Evolutionary conservation across 1,284 basidiomycete genomes (phyloP), one percentile per base, ranked within the genome.

Genomic region (Farysia itapuensis): DNA sequence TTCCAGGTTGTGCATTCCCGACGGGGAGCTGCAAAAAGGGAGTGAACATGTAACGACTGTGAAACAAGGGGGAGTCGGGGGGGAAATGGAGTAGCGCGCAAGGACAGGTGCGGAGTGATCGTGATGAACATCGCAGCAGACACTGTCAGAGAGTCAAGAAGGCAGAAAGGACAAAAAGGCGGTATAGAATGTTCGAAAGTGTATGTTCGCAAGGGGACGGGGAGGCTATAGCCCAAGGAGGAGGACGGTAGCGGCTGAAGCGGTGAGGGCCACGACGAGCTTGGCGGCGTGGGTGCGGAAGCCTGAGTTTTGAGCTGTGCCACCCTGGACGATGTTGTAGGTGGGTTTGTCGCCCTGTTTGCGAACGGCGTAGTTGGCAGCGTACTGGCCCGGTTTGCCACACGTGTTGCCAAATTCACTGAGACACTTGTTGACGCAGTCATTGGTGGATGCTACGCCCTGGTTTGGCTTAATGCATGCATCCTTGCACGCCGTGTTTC

Each of bases 341-440:
- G 31, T 63, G 1, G 72, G 72, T 29, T 56, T 65, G 2, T 66
- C 42, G 0, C 64, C 65, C 23, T 57, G 30, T 42, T 64, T 68
- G 14, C 20, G 25, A 2, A 73, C 71, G 16, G 64, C 64, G 35
- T 75, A 75, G 29, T 64, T 67, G 8, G 64, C 68, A 21, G 69
- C 63, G 29, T 70, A 61, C 50, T 75, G 72, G 21, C 59, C 57
- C 1, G 69, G 51, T 19, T 60, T 65, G 6, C 58, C 67, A 33
- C 72, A 75, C 8, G 63, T 72, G 33, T 24, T 37, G 13, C 64
- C 64, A 28, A 58, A 67, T 35, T 67, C 65, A 24, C 56, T 39
- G 9, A 47, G 39, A 30, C 72, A 75, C 5, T 51, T 45, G 18
- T 44, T 34, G 13, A 49, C 35, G 44, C 71, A 74, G 28, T 40